A percentile compares a stretch with the other conserved stretches of the same genome.
Evolutionary conservation across 352 stramenopile genomes (phyloP).

Genomic region (Bremia lactucae): DNA sequence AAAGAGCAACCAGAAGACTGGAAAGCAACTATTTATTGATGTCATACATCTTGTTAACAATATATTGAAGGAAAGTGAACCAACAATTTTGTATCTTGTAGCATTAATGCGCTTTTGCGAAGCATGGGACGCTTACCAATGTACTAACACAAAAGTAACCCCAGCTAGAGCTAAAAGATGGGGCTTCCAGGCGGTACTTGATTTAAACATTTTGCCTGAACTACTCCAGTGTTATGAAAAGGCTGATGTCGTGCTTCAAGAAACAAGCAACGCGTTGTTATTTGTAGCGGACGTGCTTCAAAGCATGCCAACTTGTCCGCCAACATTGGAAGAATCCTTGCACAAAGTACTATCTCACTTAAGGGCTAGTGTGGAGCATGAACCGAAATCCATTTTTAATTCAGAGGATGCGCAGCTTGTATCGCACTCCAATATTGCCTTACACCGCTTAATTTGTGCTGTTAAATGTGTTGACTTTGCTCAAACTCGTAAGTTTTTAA

Average conservation of each 20-base stretch:
- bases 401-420: constrained; percentile 7
- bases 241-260: constrained; percentile 10
- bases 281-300: constrained; percentile 31
- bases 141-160: constrained; percentile 21
- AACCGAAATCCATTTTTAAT: background rate
- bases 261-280: constrained; percentile 14
- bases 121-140: constrained; percentile 24
- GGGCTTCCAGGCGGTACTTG: constrained; percentile 21
- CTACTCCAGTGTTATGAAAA: constrained; percentile 26
- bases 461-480: constrained; percentile 16
- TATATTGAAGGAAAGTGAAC: constrained; percentile 15
- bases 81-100: constrained; percentile 19
- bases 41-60: constrained; percentile 11
- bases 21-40: constrained; percentile 15
- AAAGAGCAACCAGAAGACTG: constrained; percentile 9
- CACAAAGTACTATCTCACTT: constrained; percentile 24
- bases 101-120: constrained; percentile 23
- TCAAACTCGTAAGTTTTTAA: constrained; percentile 15
- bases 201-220: constrained; percentile 21
- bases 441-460: constrained; percentile 23
- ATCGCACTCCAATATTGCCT: constrained; percentile 20
- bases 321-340: constrained; percentile 19
- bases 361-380: constrained; percentile 12
- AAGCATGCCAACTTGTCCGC: constrained; percentile 20
- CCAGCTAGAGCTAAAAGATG: constrained; percentile 12